Base-by-base conservation (phyloP, 768 basidiomycete genomes). In the Thelephora ganbajun region DNA sequence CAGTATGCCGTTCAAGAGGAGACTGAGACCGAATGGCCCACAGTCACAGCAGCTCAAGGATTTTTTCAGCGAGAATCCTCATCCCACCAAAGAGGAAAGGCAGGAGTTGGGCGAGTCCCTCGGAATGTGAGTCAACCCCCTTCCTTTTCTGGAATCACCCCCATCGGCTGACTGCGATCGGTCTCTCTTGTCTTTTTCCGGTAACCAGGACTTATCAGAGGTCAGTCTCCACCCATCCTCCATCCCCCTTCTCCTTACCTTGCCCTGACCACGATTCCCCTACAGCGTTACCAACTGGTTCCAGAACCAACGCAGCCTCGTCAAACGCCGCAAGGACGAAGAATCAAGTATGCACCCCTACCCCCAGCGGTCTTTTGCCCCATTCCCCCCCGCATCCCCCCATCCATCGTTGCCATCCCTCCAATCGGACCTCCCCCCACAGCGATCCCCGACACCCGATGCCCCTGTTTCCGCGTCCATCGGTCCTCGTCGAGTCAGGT, bases 231-330 rank as follows among this genome's bases (percentile, higher is more conserved):
- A 23, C 30, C n/a, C 35, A 14, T 43, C 42, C 16, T 42, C 37
- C 46, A 44, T 34, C 37, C 43, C 39, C 7, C 13, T n/a, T 30
- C 26, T 30, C 22, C 33, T 23, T 44, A 39, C 49, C 53, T 58
- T 54, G 48, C 48, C 54, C 56, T 58, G 26, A 30, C 26, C 26
- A 4, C 26, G 9, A 9, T 9, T 30, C 9, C 26, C 18, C 39
- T 14, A 6, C 22, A 83, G 77, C 48, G 78, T 88, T 49, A 85
- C 80, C 1, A 86, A 88, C 59, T 87, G 85, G 86, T 88, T 88
- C 61, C 84, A 87, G 69, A 85, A 86, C 57, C 83, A 88, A 58
- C 82, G 83, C 56, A 84, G 77, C 60, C 72, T 80, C 53, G 76
- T 81, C 30, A 82, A 80, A 68, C 83, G 82, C 65, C 73, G 72